Evolutionary conservation across 768 basidiomycete species (phyloP).

Genomic region (Boletus vermiculosoides): DNA sequence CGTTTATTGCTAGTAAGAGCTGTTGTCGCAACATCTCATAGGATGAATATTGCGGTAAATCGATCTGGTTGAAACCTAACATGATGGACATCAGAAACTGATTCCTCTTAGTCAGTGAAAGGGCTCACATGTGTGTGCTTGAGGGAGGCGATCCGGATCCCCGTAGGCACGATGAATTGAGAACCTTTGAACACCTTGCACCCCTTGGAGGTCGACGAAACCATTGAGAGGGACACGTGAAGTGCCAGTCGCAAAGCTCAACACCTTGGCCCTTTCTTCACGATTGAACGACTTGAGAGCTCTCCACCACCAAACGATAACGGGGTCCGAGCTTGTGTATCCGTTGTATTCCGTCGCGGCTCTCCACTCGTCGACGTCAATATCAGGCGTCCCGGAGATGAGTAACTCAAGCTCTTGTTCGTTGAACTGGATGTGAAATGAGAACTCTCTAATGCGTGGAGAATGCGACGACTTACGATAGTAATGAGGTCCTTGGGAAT

Average conservation of each 20-base stretch:
- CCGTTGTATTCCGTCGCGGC: conserved; percentile 90
- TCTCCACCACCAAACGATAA: conserved; percentile 99
- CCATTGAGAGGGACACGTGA: conserved; percentile 93
- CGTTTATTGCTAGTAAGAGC: conserved; percentile 87
- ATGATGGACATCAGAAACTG: conserved; percentile 14
- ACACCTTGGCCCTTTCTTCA: conserved; percentile 93
- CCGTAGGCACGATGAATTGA: conserved; percentile 95
- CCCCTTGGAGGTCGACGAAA: conserved; percentile 92
- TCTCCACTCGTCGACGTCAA: conserved; percentile 97
- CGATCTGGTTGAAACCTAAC: conserved; percentile 90
- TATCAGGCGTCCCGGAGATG: conserved; percentile 97
- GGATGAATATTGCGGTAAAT: conserved; percentile 90
- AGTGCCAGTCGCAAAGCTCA: conserved; percentile 94
- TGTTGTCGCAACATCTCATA: conserved; percentile 96
- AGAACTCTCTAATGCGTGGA: not conserved
- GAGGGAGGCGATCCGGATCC: conserved; percentile 78
- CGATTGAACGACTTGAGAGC: conserved; percentile 96
- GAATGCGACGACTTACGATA: conserved; percentile 57
- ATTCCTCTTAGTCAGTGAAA: not conserved
- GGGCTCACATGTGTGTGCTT: conserved; percentile 83
- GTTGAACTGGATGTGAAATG: conserved; percentile 62
- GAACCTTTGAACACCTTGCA: conserved; percentile 91
- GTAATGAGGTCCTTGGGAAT: conserved; percentile 94
- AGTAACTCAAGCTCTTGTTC: conserved; percentile 92
- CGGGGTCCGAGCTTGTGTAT: conserved; percentile 85